Conservation (phyloP, 78 protist species). For the Capsaspora owczarzaki region DNA sequence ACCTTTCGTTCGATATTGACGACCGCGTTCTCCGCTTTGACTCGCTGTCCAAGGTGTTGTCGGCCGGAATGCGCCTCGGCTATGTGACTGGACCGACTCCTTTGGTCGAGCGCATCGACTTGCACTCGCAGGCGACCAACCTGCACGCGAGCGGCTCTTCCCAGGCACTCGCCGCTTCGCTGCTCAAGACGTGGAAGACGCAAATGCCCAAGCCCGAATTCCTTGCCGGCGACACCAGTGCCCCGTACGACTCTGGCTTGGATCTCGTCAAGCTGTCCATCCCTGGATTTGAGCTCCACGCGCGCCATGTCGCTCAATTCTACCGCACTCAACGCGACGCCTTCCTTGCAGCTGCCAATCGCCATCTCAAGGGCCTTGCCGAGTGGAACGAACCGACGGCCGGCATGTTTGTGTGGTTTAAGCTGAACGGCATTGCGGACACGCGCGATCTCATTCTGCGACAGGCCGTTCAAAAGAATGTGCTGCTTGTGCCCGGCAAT, state of each 20-base stretch:
- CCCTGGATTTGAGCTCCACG: conserved; percentile 37
- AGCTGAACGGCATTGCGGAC: not conserved
- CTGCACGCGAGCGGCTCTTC: conserved; percentile 41
- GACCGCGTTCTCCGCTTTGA: conserved; percentile 80
- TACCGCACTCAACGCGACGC: conserved; percentile 36
- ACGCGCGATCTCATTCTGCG: not conserved
- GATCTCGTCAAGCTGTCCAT: too few relatives aligned
- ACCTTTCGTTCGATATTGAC: conserved; percentile 42
- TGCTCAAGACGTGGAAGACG: not conserved
- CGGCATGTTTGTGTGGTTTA: conserved; percentile 11
- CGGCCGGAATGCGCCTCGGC: conserved; percentile 77
- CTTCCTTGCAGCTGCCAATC: not conserved
- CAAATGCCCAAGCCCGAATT: not conserved
- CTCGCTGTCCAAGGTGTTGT: conserved; percentile 65
- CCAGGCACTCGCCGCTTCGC: not conserved
- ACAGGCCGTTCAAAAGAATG: not conserved
- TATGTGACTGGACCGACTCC: conserved; percentile 49
- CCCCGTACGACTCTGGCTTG: too few relatives aligned
- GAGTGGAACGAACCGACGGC: not conserved
- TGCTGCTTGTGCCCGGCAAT: conserved; percentile 12
- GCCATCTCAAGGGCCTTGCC: not conserved
- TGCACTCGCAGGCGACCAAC: conserved; percentile 40
- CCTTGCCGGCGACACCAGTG: not conserved
- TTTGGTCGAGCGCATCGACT: conserved; percentile 44
- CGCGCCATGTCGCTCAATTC: conserved; percentile 13